Evolutionary conservation across 108 stramenopile species (phyloP), one percentile per base, ranked within the genome.

Genomic region (Nannochloropsis oceanica): DNA sequence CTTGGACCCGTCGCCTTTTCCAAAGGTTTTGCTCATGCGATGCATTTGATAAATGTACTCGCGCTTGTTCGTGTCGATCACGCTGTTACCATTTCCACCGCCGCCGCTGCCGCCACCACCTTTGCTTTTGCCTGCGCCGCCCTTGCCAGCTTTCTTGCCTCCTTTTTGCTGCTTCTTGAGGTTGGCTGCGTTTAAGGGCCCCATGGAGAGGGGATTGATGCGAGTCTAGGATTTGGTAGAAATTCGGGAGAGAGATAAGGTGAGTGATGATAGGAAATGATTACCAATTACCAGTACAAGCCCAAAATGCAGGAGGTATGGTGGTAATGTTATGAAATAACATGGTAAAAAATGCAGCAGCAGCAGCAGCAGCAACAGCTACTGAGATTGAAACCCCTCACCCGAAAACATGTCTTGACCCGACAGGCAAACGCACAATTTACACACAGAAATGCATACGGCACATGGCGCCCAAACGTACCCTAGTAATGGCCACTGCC

Each of bases 1-100:
- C 27, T 79, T 43, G 26, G 42, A 80, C 46, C 87, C 83, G 43
- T 80, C 83, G 25, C 87, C 87, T 43, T 80, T 80, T 0, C 87
- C 87, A 44, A 24, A 87, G 11, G 83, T 83, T 83, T 87, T 87
- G 80, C 79, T 81, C 27, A 87, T 25, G 8, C 80, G 83, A 59
- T 81, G 73, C 87, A 87, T 84, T 50, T 87, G 87, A 44, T 83
- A 86, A 59, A 83, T 82, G 43, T 79, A 86, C 73, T 83, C 86
- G 82, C 82, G 82, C 27, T 43, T 73, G 42, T 27, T 79, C 11
- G 18, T n/a, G 22, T 83, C 34, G 12, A 83, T 73, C 59, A 73
- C 59, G n/a, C 59, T 73, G 59, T 73, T 73, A 10, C 59, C 59
- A 73, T n/a, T n/a, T 7, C 59, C 59, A 73, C 59, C 59, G 73